These are phyloP conservation scores for Phytophthora agathidicida DNA, from an alignment of 352 stramenopile genomes.

Conservation along the genomic window DNA sequence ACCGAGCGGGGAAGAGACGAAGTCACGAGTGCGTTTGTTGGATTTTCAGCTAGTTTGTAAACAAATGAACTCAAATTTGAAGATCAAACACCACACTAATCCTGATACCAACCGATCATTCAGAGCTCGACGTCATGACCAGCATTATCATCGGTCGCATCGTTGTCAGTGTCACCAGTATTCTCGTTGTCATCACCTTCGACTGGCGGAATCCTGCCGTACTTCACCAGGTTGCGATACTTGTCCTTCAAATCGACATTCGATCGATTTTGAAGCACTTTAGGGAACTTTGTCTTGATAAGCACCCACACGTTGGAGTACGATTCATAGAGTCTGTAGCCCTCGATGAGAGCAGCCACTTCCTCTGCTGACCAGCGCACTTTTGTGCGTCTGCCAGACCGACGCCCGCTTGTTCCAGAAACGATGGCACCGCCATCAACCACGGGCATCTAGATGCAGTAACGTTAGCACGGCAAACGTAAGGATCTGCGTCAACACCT, in stretches of 20 bases:
- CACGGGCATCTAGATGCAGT: conserved; percentile 5
- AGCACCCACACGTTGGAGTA: conserved; percentile 68
- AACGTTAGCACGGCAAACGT: neutral
- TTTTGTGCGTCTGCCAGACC: conserved; percentile 12
- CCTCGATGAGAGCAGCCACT: conserved; percentile 61
- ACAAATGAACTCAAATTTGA: conserved; percentile 45
- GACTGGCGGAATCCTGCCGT: conserved; percentile 35
- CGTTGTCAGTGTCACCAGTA: conserved; percentile 18
- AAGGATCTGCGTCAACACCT: neutral
- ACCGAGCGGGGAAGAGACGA: conserved; percentile 19
- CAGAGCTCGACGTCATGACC: no score
- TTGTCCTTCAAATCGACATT: conserved; percentile 89
- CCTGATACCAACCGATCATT: no score
- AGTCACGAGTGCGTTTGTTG: conserved; percentile 42
- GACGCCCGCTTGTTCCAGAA: neutral
- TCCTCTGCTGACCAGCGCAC: conserved; percentile 65
- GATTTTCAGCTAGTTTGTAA: conserved; percentile 45
- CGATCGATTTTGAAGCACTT: conserved; percentile 52
- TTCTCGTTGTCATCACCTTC: conserved; percentile 6
- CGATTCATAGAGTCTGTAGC: conserved; percentile 54
- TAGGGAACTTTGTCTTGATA: conserved; percentile 66
- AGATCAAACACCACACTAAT: conserved; percentile 21
- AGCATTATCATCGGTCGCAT: conserved; percentile 20
- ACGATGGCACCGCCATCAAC: conserved; percentile 11
- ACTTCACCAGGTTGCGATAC: conserved; percentile 74